Evolutionary conservation across 345 rosid genomes (phyloP).

Genomic region (Salix udensis): DNA sequence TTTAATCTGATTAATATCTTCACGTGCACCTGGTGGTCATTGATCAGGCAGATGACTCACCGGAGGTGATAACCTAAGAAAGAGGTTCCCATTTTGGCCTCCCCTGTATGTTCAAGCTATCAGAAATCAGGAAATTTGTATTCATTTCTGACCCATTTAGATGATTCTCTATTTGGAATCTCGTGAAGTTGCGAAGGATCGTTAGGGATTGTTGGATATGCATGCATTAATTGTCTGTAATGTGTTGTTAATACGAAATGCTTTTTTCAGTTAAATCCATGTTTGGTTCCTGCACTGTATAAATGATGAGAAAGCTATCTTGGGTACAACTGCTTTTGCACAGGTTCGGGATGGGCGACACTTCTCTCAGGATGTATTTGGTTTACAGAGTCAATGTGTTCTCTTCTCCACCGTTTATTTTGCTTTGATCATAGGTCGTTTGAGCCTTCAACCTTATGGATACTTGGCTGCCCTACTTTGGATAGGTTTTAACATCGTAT

Average conservation of each 20-base stretch:
- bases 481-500: too few species aligned
- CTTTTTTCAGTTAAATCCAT: constrained; percentile 11
- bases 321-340: neutral
- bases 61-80: constrained; percentile 68
- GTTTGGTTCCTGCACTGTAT: neutral
- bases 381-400: too few species aligned
- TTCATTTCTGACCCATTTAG: constrained; percentile 13
- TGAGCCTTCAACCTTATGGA: too few species aligned
- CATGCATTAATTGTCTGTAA: constrained; percentile 17
- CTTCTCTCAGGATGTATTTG: too few species aligned
- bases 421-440: too few species aligned
- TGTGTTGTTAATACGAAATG: neutral
- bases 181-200: constrained; percentile 11
- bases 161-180: constrained; percentile 13
- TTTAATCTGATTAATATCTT: constrained; percentile 26
- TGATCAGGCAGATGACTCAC: constrained; percentile 51
- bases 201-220: constrained; percentile 24
- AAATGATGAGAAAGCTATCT: neutral
- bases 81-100: constrained; percentile 23
- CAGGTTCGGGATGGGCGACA: too few species aligned
- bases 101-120: constrained; percentile 23
- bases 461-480: too few species aligned
- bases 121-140: constrained; percentile 10
- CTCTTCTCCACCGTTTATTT: too few species aligned
- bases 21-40: constrained; percentile 65